Percentiles rank a stretch among this genome's conserved stretches.
These are phyloP conservation scores for Phytophthora sp. DNA, from an alignment of 352 stramenopile genomes.

Conservation along the genomic window DNA sequence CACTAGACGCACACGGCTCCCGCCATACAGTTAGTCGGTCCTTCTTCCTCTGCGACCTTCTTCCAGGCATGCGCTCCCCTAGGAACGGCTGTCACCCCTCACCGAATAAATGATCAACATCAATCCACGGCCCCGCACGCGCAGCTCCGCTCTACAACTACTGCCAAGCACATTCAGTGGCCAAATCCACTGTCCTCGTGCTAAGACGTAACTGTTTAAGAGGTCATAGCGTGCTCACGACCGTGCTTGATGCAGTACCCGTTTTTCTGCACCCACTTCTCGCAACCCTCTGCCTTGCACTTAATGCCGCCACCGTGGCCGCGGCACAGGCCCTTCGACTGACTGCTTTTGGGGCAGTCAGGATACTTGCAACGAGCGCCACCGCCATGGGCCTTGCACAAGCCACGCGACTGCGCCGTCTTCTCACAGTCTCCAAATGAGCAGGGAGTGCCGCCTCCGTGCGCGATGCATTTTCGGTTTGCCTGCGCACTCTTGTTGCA, in stretches of 20 bases:
- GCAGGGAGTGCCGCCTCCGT: slow-evolving; percentile 84
- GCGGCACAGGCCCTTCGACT: slow-evolving; percentile 83
- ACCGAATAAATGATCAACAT: slow-evolving; percentile 50
- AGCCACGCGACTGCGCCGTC: slow-evolving; percentile 81
- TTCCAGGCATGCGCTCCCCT: slow-evolving; percentile 29
- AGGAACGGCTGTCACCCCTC: slow-evolving; percentile 23
- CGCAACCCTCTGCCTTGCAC: slow-evolving; percentile 85
- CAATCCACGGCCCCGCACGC: slow-evolving; percentile 17
- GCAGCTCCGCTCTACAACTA: slow-evolving; percentile 12
- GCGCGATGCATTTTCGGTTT: slow-evolving; percentile 89
- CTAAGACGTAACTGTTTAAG: slow-evolving; percentile 39
- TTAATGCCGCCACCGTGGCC: slow-evolving; percentile 87
- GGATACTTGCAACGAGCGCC: slow-evolving; percentile 85
- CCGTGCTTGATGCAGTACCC: slow-evolving; percentile 91
- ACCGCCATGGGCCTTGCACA: slow-evolving; percentile 87
- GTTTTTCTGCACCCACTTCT: slow-evolving; percentile 92
- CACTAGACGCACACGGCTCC: slow-evolving; percentile 30
- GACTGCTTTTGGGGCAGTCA: slow-evolving; percentile 86
- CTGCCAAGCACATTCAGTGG: slow-evolving; percentile 16
- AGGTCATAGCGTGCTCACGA: slow-evolving; percentile 70
- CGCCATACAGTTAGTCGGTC: slow-evolving; percentile 20
- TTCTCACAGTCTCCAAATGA: slow-evolving; percentile 89
- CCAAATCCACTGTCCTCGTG: slow-evolving; percentile 4
- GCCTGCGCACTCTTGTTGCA: slow-evolving; percentile 90
- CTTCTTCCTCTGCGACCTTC: slow-evolving; percentile 21